Percentiles rank a stretch among this genome's conserved stretches.
phyloP scores from a whole-genome alignment of 73 alveolate genomes.

The Tetrahymena borealis region DNA sequence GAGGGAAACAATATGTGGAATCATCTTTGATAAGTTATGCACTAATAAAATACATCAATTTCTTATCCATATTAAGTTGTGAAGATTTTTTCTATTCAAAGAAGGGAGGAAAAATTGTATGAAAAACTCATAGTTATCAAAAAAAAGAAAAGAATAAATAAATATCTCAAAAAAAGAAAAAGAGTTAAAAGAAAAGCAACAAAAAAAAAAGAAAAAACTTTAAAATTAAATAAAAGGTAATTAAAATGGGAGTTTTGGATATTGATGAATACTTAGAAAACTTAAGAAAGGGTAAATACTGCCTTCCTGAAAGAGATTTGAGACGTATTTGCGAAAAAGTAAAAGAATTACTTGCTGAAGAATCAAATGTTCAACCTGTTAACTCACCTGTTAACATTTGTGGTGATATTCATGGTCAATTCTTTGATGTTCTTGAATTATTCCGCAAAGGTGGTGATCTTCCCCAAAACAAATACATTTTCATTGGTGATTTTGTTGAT shows the following conservation, averaged over 20 bases:
- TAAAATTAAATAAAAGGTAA: neutral
- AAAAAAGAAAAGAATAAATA: neutral
- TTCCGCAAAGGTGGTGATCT: slow-evolving; percentile 70
- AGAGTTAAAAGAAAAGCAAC: neutral
- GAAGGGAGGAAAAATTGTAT: neutral
- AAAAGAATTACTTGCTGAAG: slow-evolving; percentile 63
- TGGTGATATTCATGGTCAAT: slow-evolving; percentile 72
- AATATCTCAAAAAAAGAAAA: neutral
- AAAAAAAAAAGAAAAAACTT: neutral
- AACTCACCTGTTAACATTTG: slow-evolving; percentile 72
- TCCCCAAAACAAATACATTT: slow-evolving; percentile 71
- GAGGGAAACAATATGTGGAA: too few species aligned
- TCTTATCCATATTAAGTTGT: too few species aligned
- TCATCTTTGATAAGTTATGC: neutral
- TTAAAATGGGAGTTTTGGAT: slow-evolving; percentile 27
- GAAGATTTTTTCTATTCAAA: neutral
- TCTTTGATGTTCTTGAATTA: slow-evolving; percentile 35
- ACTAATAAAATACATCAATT: too few species aligned
- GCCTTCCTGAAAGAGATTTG: slow-evolving; percentile 63
- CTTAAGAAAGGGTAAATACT: slow-evolving; percentile 44
- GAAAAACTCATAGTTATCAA: neutral
- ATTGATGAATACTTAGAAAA: slow-evolving; percentile 51
- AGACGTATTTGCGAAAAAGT: slow-evolving; percentile 63
- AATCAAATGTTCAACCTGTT: slow-evolving; percentile 51
- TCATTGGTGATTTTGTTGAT: slow-evolving; percentile 87